phyloP scores from a whole-genome alignment of 306 rosid species.

The Cicer cuneatum region DNA sequence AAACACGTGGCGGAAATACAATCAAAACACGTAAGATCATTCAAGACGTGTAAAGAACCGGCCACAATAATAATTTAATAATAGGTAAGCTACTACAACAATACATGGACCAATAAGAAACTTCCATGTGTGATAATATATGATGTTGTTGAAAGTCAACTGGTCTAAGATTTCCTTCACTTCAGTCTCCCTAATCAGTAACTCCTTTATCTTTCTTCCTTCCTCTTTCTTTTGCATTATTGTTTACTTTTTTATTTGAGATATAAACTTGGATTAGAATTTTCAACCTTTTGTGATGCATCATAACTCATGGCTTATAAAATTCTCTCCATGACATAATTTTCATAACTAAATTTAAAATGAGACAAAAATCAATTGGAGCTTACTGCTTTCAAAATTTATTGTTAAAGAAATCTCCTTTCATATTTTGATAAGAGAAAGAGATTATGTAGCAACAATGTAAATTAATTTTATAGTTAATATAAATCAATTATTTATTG shows the following conservation, averaged over 20 bases:
- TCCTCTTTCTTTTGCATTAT: slow-evolving; percentile 4
- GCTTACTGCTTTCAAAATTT: no score
- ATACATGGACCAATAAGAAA: slow-evolving; percentile 53
- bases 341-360: no score
- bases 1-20: slow-evolving; percentile 47
- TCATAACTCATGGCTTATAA: no score
- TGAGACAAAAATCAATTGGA: no score
- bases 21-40: slow-evolving; percentile 33
- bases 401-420: no score
- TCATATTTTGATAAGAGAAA: no score
- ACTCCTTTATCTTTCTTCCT: background rate
- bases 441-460: no score
- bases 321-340: no score
- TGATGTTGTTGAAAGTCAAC: slow-evolving; percentile 27
- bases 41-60: slow-evolving; percentile 25
- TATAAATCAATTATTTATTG: no score
- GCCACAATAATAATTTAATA: slow-evolving; percentile 39
- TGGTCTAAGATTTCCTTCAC: slow-evolving; percentile 31
- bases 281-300: slow-evolving; percentile 14
- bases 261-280: background rate
- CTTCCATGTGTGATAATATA: slow-evolving; percentile 42
- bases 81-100: slow-evolving; percentile 59
- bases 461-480: no score
- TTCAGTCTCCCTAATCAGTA: background rate
- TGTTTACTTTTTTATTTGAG: background rate